A percentile compares a stretch with the other conserved stretches of the same genome.
Evolutionary conservation across 768 basidiomycete species (phyloP).

Genomic region (Tylopilus subfusipes): DNA sequence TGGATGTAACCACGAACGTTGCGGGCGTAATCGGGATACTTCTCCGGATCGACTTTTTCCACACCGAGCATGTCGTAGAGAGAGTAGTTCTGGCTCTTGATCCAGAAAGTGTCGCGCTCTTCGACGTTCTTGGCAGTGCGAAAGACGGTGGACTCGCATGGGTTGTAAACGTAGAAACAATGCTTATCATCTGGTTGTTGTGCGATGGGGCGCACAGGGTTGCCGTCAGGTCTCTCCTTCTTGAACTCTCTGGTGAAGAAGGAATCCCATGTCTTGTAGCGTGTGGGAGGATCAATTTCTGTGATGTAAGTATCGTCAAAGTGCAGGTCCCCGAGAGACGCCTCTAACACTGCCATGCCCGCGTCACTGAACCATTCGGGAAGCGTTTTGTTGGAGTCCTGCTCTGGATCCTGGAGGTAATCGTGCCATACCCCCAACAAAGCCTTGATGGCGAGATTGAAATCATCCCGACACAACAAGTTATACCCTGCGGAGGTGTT

Average conservation of each 20-base stretch:
- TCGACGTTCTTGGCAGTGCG: conserved; percentile 34
- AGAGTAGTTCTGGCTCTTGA: conserved; percentile 57
- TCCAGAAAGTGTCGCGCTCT: conserved; percentile 49
- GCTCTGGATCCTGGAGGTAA: too few species aligned
- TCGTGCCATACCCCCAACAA: too few species aligned
- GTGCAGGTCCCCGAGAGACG: too few species aligned
- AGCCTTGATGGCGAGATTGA: too few species aligned
- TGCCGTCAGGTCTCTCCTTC: too few species aligned
- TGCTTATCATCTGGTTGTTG: too few species aligned
- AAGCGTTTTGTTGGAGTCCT: too few species aligned
- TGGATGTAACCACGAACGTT: too few species aligned
- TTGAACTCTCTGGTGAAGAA: neutral
- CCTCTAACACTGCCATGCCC: too few species aligned
- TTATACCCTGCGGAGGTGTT: conserved; percentile 20
- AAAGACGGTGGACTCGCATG: conserved; percentile 53
- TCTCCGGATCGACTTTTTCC: conserved; percentile 1
- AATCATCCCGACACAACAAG: conserved; percentile 1
- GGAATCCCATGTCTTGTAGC: neutral
- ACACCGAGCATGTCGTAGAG: conserved; percentile 48
- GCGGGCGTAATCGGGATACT: neutral
- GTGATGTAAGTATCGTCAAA: too few species aligned
- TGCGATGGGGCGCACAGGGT: neutral
- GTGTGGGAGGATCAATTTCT: too few species aligned
- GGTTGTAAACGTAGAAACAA: conserved; percentile 22
- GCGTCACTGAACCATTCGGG: too few species aligned